Conservation (phyloP, 805 yeast genomes). For the Teunomyces aglyptinius region DNA sequence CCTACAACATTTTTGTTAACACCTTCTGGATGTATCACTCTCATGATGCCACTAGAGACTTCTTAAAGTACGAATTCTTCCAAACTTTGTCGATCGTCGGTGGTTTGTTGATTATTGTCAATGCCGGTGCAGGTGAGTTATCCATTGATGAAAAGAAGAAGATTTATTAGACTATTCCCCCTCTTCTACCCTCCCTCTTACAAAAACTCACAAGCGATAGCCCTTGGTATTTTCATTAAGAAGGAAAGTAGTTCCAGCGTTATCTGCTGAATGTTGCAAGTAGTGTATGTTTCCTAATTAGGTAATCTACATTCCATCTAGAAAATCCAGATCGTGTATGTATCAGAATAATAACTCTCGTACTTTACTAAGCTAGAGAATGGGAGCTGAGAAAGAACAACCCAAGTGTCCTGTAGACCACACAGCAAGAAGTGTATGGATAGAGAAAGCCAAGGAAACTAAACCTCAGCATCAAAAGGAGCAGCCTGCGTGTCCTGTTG, state of each 20-base stretch:
- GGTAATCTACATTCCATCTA: not conserved
- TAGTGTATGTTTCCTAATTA: not conserved
- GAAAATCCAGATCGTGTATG: too few relatives aligned
- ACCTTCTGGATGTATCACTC: constrained; percentile 82
- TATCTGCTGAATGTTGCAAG: not conserved
- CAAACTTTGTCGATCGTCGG: constrained; percentile 95
- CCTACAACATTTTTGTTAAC: constrained; percentile 77
- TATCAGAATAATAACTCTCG: too few relatives aligned
- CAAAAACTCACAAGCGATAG: too few relatives aligned
- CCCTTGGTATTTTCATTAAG: too few relatives aligned
- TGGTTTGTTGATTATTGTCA: constrained; percentile 84
- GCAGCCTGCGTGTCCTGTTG: constrained; percentile 65
- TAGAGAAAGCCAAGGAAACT: constrained; percentile 10
- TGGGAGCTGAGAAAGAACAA: constrained; percentile 15
- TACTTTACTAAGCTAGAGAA: not conserved
- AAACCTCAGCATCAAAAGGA: not conserved
- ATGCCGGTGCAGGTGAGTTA: constrained; percentile 94
- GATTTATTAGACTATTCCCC: constrained; percentile 50
- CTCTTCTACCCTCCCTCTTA: too few relatives aligned
- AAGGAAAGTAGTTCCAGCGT: too few relatives aligned
- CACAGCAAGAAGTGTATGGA: constrained; percentile 34
- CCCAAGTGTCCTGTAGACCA: constrained; percentile 56
- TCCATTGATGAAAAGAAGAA: constrained; percentile 95
- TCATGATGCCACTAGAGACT: constrained; percentile 79
- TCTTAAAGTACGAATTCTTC: constrained; percentile 86